These are phyloP conservation scores for Passalora sequoiae DNA, from an alignment of 2,329 filamentous ascomycete species.

Conservation along the genomic window DNA sequence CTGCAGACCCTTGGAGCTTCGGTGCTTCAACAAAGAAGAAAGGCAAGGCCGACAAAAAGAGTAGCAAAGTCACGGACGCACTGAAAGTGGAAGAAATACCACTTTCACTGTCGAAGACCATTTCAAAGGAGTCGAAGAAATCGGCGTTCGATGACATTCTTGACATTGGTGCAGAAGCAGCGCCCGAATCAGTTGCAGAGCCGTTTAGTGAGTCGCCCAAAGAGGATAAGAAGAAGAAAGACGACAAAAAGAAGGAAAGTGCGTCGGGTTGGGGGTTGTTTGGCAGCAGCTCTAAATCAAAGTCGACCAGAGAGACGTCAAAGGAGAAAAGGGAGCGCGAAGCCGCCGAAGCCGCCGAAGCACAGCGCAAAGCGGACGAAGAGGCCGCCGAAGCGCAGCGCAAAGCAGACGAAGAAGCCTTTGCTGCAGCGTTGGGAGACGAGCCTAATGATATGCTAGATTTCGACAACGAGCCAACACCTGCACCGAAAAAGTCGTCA, in stretches of 20 bases:
- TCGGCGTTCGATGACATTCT: conserved; percentile 25
- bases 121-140: conserved; percentile 33
- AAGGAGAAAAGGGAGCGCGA: conserved; percentile 33
- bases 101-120: conserved; percentile 32
- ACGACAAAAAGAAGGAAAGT: conserved; percentile 39
- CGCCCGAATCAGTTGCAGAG: conserved; percentile 23
- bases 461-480: conserved; percentile 25
- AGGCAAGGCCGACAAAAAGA: conserved; percentile 30
- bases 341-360: conserved; percentile 33
- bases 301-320: conserved; percentile 22
- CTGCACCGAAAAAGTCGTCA: conserved; percentile 9
- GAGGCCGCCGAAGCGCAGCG: conserved; percentile 35
- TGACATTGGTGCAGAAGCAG: conserved; percentile 22
- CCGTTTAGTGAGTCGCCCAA: conserved; percentile 21
- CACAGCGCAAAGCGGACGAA: conserved; percentile 18
- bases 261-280: conserved; percentile 31
- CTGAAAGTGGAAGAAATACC: conserved; percentile 32
- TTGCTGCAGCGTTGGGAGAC: conserved; percentile 34
- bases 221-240: conserved; percentile 39
- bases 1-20: conserved; percentile 29
- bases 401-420: conserved; percentile 34
- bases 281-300: conserved; percentile 37
- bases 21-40: conserved; percentile 37
- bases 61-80: conserved; percentile 16
- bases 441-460: conserved; percentile 33